Evolutionary conservation across 2,329 filamentous ascomycete species (phyloP), one percentile per base, ranked within the genome.

Genomic region (Scolecobasidium constrictum): DNA sequence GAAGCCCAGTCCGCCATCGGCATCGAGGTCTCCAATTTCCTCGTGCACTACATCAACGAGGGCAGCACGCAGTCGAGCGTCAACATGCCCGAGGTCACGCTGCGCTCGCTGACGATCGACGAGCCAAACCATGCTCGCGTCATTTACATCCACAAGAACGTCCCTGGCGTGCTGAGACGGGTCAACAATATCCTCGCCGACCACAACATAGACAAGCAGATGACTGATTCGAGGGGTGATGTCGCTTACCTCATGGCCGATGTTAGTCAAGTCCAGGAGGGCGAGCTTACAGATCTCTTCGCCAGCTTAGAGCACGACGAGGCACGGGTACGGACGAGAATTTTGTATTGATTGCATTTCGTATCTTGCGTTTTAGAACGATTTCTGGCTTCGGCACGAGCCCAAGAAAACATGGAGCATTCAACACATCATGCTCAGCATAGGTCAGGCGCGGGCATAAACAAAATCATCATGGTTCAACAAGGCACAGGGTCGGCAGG

Each of bases 121-220:
- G 87, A 96, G 66, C 77, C 83, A 18, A 80, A 94, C 60, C 83
- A 92, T 60, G 87, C 88, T 43, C 82, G 92, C 71, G 76, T 96
- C 50, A 88, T 96, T 56, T 98, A 90, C 65, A 93, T 98, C 53
- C 92, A 98, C 68, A 83, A 83, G 64, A 98, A 98, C 66, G 78
- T 96, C 17, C 92, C 92, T 38, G 92, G 92, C 71, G 92, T 98
- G 49, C 71, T 98, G 62, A 78, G 87, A 44, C 26, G 22, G 81
- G 92, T 98, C 51, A 98, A 98, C 71, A 85, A 92, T 56, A 86
- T 96, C 48, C 74, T 98, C 38, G 85, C 83, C 35, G 81, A 93
- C 56, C 88, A 98, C 71, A 98, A 98, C 62, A 88, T 98, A 53
- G 90, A 95, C 68, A 96, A 96, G 73, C 92, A 98, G 67, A 96